phyloP scores from a whole-genome alignment of 2,329 filamentous ascomycete genomes.

The Monosporascus sp. region DNA sequence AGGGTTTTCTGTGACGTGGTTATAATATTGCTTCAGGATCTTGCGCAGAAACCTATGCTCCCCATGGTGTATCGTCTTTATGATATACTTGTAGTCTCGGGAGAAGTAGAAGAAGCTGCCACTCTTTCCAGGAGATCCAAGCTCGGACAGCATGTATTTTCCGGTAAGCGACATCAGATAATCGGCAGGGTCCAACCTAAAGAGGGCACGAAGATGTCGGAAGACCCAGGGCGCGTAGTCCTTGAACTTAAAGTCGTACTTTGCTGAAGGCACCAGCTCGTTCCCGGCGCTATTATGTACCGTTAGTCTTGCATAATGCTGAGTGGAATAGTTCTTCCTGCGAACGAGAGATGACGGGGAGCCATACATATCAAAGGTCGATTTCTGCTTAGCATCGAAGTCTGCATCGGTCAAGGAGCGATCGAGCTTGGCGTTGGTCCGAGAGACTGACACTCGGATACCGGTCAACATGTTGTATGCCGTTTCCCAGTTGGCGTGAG shows the following conservation, averaged over 20 bases:
- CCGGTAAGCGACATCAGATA: constrained; percentile 97
- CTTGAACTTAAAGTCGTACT: constrained; percentile 99
- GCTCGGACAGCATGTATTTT: constrained; percentile 96
- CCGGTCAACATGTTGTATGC: constrained; percentile 99
- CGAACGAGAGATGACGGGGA: not conserved
- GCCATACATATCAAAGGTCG: constrained; percentile 93
- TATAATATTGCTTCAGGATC: constrained; percentile 86
- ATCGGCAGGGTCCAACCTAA: constrained; percentile 90
- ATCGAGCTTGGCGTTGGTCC: constrained; percentile 95
- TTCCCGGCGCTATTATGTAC: constrained; percentile 68
- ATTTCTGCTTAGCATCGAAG: constrained; percentile 93
- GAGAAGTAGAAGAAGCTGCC: constrained; percentile 99
- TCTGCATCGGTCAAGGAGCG: constrained; percentile 84
- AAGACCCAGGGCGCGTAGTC: constrained; percentile 99
- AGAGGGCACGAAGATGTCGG: constrained; percentile 79
- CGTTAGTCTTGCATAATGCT: constrained; percentile 25
- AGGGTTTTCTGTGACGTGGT: constrained; percentile 86
- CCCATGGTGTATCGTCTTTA: constrained; percentile 97
- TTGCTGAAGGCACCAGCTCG: constrained; percentile 93
- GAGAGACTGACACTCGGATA: constrained; percentile 92
- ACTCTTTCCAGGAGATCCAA: constrained; percentile 95
- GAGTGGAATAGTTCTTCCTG: not conserved
- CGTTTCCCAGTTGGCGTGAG: constrained; percentile 94
- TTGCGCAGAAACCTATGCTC: constrained; percentile 85
- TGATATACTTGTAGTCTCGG: constrained; percentile 99